phyloP scores from a whole-genome alignment of 257 asterid species.

The Rehmannia glutinosa region DNA sequence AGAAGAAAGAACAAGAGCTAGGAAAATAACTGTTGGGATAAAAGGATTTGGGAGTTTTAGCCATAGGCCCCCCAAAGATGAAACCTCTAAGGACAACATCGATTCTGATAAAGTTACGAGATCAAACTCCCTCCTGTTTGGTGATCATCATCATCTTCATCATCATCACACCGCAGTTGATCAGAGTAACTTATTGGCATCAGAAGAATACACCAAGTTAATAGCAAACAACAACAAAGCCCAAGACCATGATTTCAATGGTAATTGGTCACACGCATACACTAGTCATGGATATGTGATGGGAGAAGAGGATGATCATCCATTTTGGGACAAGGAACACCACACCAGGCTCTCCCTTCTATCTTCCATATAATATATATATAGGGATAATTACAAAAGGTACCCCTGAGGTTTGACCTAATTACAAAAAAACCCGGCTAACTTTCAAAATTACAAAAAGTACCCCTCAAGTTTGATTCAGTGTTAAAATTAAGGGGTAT shows the following conservation, averaged over 20 bases:
- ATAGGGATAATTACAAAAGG: no score
- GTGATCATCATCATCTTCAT: not conserved
- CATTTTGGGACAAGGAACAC: constrained; percentile 52
- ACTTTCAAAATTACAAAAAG: no score
- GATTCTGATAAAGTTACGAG: not conserved
- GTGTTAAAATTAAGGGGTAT: no score
- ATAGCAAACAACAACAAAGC: constrained; percentile 6
- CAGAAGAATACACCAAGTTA: constrained; percentile 26
- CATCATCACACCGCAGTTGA: constrained; percentile 2
- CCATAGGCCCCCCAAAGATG: constrained; percentile 11
- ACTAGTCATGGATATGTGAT: not conserved
- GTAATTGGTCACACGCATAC: constrained; percentile 13
- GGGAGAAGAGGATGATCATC: constrained; percentile 49
- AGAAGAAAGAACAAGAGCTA: constrained; percentile 63
- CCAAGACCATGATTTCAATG: not conserved
- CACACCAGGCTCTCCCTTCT: constrained; percentile 43
- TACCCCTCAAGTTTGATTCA: no score
- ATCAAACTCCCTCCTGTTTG: constrained; percentile 27
- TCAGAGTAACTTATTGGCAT: constrained; percentile 14
- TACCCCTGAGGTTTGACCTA: no score
- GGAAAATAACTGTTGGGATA: constrained; percentile 61
- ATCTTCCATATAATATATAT: constrained; percentile 33
- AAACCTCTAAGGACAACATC: not conserved
- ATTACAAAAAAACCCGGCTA: no score
- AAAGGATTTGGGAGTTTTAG: constrained; percentile 74